Conservation (phyloP, 225 moss, liverwort and hornwort genomes). For the Bryoerythrophyllum caledonicum region DNA sequence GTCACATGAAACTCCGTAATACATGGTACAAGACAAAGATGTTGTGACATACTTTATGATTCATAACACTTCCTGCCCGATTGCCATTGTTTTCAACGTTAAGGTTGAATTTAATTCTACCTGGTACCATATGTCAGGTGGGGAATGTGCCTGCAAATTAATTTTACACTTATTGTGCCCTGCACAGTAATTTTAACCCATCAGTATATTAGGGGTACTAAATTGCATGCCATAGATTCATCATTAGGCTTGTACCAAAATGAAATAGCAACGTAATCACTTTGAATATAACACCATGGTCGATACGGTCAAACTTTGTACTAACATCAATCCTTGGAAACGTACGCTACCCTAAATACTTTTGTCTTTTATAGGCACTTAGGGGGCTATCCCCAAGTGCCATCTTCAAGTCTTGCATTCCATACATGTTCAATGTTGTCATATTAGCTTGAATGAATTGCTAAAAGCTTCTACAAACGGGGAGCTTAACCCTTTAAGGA, state of each 20-base stretch:
- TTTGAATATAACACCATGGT: background rate
- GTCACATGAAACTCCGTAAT: background rate
- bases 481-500: too few species aligned
- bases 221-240: background rate
- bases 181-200: background rate
- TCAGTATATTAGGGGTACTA: background rate
- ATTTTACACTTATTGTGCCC: background rate
- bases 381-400: too few species aligned
- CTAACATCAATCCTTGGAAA: background rate
- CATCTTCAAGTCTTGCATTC: too few species aligned
- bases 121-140: constrained; percentile 13
- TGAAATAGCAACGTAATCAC: background rate
- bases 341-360: background rate
- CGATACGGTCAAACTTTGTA: background rate
- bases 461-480: too few species aligned
- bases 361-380: too few species aligned
- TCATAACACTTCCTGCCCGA: background rate
- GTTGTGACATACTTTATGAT: constrained; percentile 11
- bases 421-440: too few species aligned
- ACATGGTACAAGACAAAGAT: constrained; percentile 13
- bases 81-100: background rate
- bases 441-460: too few species aligned
- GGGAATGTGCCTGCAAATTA: constrained; percentile 1
- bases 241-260: background rate
- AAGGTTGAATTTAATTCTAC: background rate